phyloP scores from a whole-genome alignment of 2,329 filamentous ascomycete genomes.

The Colletotrichum musicola region DNA sequence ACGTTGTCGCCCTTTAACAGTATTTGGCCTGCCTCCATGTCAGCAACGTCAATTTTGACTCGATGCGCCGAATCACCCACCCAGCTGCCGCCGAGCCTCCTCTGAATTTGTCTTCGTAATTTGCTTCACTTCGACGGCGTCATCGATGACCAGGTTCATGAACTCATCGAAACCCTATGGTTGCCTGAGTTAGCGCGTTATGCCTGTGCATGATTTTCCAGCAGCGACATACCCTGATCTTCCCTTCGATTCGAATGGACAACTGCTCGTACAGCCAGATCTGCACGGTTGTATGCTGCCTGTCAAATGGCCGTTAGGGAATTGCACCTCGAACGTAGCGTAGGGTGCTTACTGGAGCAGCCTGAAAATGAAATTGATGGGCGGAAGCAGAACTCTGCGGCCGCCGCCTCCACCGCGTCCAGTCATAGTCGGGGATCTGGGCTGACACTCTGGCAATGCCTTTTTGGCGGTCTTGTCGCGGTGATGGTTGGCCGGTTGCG shows the following conservation, averaged over 20 bases:
- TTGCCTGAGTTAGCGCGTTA: constrained; percentile 37
- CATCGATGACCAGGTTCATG: constrained; percentile 98
- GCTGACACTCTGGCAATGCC: not conserved
- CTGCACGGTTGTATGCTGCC: constrained; percentile 82
- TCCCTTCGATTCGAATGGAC: constrained; percentile 93
- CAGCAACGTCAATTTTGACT: constrained; percentile 40
- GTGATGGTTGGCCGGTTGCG: not conserved
- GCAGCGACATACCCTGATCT: constrained; percentile 81
- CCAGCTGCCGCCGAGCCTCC: constrained; percentile 82
- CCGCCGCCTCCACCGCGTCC: constrained; percentile 71
- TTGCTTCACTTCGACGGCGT: constrained; percentile 91
- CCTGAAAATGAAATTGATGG: constrained; percentile 75
- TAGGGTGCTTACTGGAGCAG: constrained; percentile 71
- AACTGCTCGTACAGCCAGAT: constrained; percentile 99
- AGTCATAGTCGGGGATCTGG: constrained; percentile 58
- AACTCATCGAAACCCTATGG: constrained; percentile 95
- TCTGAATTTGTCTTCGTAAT: constrained; percentile 82
- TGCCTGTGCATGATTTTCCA: not conserved
- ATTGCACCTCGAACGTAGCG: not conserved
- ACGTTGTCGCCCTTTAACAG: constrained; percentile 91
- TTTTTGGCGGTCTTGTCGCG: not conserved
- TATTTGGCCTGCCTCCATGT: constrained; percentile 77
- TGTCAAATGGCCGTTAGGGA: not conserved
- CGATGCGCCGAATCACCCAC: constrained; percentile 60
- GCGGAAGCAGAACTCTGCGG: constrained; percentile 71